These are phyloP conservation scores for Colletotrichum abscissum DNA, from an alignment of 2,329 filamentous ascomycete species.

Conservation along the genomic window DNA sequence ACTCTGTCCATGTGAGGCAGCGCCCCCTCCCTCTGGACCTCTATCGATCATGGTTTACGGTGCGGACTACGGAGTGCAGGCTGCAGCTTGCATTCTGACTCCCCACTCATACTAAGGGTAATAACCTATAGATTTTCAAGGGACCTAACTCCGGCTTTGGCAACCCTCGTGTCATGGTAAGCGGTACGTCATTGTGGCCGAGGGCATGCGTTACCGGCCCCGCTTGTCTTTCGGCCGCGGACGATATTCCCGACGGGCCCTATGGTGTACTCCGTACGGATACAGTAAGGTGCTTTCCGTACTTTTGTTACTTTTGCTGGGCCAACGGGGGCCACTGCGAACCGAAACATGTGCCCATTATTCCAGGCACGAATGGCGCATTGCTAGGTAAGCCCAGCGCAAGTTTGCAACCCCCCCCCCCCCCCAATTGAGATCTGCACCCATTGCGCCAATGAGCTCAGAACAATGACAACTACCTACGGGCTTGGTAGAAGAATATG, in stretches of 20 bases:
- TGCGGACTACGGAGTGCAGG: not conserved
- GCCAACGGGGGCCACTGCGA: not conserved
- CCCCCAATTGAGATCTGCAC: not conserved
- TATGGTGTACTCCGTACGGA: not conserved
- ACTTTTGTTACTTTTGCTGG: not conserved
- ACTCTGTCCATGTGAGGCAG: not conserved
- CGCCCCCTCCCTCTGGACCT: not conserved
- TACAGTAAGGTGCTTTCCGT: not conserved
- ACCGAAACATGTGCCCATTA: not conserved
- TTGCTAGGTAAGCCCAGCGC: not conserved
- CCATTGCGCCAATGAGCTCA: not conserved
- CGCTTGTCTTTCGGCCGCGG: conserved; percentile 12
- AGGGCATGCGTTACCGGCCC: conserved; percentile 5
- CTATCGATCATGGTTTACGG: too few relatives aligned
- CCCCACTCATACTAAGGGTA: not conserved
- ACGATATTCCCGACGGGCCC: conserved; percentile 11
- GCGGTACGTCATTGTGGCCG: conserved; percentile 21
- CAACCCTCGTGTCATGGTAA: not conserved
- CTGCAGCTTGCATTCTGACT: not conserved
- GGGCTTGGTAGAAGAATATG: not conserved
- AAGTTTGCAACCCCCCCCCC: not conserved
- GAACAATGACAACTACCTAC: not conserved
- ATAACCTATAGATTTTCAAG: not conserved
- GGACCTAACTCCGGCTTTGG: not conserved
- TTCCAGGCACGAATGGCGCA: not conserved